Percentiles rank a stretch among this genome's conserved stretches.
Conservation (phyloP, 1,139 yeast species). For the Lizanozyma gosingica region DNA sequence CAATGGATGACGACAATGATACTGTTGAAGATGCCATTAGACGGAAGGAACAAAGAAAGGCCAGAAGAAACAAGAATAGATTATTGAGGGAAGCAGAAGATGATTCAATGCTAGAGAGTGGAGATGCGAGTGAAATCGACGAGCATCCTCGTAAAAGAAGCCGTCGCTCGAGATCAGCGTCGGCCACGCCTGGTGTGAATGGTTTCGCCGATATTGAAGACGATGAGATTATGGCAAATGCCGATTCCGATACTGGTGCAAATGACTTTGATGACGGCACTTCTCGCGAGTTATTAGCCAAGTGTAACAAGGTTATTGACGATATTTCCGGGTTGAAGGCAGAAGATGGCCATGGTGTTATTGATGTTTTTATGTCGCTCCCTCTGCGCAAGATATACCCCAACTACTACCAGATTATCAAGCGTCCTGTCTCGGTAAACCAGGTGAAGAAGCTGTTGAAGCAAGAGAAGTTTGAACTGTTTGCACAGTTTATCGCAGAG, state of each 20-base stretch:
- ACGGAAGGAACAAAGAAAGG: conserved; percentile 1
- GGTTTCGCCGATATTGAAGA: conserved; percentile 5
- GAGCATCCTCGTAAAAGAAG: conserved; percentile 5
- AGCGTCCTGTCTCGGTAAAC: conserved; percentile 75
- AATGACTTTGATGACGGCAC: conserved; percentile 12
- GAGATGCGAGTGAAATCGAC: conserved; percentile 7
- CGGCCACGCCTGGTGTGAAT: conserved; percentile 7
- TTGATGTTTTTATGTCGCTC: conserved; percentile 56
- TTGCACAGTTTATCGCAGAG: conserved; percentile 62
- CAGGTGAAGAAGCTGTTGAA: conserved; percentile 53
- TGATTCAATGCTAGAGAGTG: neutral
- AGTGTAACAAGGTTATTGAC: conserved; percentile 10
- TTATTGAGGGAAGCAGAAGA: conserved; percentile 2
- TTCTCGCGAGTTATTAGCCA: conserved; percentile 5
- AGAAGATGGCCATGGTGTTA: conserved; percentile 30
- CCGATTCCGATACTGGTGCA: conserved; percentile 6
- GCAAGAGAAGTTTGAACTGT: conserved; percentile 39
- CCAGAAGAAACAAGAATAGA: neutral
- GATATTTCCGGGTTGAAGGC: conserved; percentile 25
- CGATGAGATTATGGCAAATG: conserved; percentile 4
- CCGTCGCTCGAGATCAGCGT: conserved; percentile 13
- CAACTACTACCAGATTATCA: conserved; percentile 75
- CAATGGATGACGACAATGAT: conserved; percentile 39
- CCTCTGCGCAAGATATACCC: conserved; percentile 75
- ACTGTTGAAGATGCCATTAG: conserved; percentile 5